phyloP scores from a whole-genome alignment of 305 asterid species.

The Nicotiana rustica region DNA sequence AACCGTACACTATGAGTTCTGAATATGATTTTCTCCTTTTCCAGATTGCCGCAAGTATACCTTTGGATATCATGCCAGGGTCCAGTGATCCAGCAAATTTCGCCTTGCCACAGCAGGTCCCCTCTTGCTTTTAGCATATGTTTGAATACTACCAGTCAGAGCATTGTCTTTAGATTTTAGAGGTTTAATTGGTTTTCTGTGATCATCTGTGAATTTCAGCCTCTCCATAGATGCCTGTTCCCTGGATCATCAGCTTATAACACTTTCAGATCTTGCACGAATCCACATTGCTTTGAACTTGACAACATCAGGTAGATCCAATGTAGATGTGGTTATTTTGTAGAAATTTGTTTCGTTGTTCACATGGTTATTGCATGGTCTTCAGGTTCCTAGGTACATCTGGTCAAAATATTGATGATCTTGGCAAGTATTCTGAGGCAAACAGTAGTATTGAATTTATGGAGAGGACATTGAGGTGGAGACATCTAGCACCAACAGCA shows the following conservation, averaged over 20 bases:
- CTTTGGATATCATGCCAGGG: conserved; percentile 97
- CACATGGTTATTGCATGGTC: conserved; percentile 35
- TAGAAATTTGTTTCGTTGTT: conserved; percentile 1
- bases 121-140: conserved; percentile 31
- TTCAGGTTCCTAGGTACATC: conserved; percentile 92
- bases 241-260: conserved; percentile 87
- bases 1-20: conserved; percentile 17
- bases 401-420: conserved; percentile 92
- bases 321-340: background rate
- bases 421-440: conserved; percentile 82
- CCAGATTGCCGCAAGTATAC: conserved; percentile 85
- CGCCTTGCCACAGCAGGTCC: conserved; percentile 90
- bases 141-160: conserved; percentile 2
- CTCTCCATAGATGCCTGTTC: conserved; percentile 87
- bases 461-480: conserved; percentile 96
- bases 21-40: conserved; percentile 38
- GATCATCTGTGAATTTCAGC: conserved; percentile 50
- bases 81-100: conserved; percentile 86
- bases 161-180: conserved; percentile 32
- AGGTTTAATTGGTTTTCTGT: conserved; percentile 31
- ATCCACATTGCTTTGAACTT: conserved; percentile 90
- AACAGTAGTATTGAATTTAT: conserved; percentile 65
- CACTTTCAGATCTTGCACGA: conserved; percentile 95
- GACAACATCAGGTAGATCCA: conserved; percentile 76
- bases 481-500: conserved; percentile 97